Evolutionary conservation across 2,329 filamentous ascomycete genomes (phyloP), one percentile per base, ranked within the genome.

Genomic region (Westerdykella sp.): DNA sequence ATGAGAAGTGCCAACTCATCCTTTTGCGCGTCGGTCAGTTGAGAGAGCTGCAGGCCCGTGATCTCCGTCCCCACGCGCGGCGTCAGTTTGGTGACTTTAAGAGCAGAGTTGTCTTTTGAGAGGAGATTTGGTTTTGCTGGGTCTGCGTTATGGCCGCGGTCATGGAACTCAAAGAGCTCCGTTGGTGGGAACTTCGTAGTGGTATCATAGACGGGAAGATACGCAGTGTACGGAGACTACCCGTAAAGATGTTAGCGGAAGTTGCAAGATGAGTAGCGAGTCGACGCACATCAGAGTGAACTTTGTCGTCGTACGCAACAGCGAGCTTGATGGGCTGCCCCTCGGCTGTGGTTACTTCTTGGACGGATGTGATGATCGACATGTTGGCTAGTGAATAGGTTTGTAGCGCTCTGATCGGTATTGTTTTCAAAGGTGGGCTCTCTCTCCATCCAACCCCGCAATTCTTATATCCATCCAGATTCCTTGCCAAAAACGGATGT

Each of bases 1-100:
- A 59, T 53, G 10, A 62, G 51, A n/a, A 59, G 42, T 5, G 72
- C 72, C 3, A 75, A 65, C 48, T 74, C 72, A 47, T 74, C 70
- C 43, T 73, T 72, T 38, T 69, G 68, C 0, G 64, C 54, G 34
- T 68, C 59, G 3, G 61, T 67, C 11, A 75, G 62, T 34, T 66
- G 54, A 48, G 59, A 70, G 31, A 76, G 59, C 49, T 76, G 73
- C 13, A 75, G 40, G 2, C 57, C 57, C 2, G 49, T 48, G 32
- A 62, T 54, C 39, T 60, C 53, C 6, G 56, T 59, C 7, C 58
- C 57, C n/a, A 59, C 43, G 6, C 52, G 48, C n/a, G 55, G 55
- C 2, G 56, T 59, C n/a, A 60, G 44, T 22, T 54, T 57, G 1
- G 44, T 41, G 0, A 50, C 40, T 31, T 55, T 54, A 2, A 61